Evolutionary conservation across 371 early-diverging fungal species (phyloP), one percentile per base, ranked within the genome.

Genomic region (Cokeromyces recurvatus): DNA sequence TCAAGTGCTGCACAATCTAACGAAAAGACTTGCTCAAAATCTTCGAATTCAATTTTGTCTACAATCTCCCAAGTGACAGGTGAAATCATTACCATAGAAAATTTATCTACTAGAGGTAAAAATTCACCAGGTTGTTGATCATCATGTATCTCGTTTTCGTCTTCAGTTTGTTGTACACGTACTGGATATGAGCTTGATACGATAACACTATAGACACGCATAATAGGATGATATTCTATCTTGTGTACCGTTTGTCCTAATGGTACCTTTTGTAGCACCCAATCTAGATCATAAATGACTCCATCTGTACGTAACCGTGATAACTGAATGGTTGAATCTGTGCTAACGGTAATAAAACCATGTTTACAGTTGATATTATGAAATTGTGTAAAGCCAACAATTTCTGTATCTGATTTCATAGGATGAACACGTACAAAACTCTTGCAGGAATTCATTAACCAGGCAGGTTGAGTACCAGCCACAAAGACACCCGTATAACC

Each of bases 21-120:
- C 15, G 81, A 80, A 19, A 89, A 72, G 9, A 93, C 86, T 43
- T 91, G 89, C 64, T 99, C 99, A 66, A 91, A 85, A 45, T 83
- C 87, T 21, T 84, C 84, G 55, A 98, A 79, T 22, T 74, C 73
- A 46, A 81, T 78, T 57, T 68, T 68, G 62, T 97, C 97, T 1
- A 96, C 89, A 3, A 87, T 90, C 54, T 97, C 94, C 93, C 94
- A 98, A 4, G 95, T 94, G 3, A 91, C 84, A 1, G 97, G 95
- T 1, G 96, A 93, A 5, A 96, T 77, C 49, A 98, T 76, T 38
- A 94, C 87, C 45, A 98, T 57, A 1, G 79, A 76, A 57, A 78
- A 92, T 6, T 64, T 62, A 6, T 83, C 77, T 9, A 82, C 66
- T 5, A 60, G 54, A 0, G 95, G 93, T n/a, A 79, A 62, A 48